Conservation (phyloP, 73 alveolate species). For the Paramecium octaurelia region DNA sequence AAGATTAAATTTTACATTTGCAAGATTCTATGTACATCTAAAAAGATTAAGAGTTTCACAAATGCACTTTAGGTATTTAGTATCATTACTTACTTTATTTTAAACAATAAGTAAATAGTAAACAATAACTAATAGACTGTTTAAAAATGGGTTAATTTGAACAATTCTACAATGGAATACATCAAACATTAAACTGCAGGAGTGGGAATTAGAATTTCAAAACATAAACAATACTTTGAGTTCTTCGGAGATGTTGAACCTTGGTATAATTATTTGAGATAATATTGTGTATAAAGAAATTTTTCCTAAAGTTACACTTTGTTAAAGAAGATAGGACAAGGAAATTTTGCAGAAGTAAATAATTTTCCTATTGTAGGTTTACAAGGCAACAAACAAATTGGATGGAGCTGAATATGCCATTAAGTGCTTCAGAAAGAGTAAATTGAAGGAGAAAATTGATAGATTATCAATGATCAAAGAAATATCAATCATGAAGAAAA, state of each 20-base stretch:
- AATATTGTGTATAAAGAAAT: background rate
- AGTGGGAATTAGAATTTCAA: background rate
- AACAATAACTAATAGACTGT: background rate
- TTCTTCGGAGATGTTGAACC: background rate
- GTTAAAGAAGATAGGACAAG: slow-evolving; percentile 47
- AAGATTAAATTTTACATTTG: background rate
- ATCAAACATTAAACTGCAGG: background rate
- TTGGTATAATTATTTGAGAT: background rate
- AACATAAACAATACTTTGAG: background rate
- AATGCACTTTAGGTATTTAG: background rate
- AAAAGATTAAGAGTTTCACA: background rate
- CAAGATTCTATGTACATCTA: background rate
- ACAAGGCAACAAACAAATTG: background rate
- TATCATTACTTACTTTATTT: background rate
- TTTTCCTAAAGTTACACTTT: slow-evolving; percentile 24
- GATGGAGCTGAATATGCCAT: background rate
- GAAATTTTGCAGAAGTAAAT: slow-evolving; percentile 57
- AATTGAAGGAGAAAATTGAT: background rate
- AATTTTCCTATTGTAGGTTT: background rate
- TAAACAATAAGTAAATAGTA: background rate
- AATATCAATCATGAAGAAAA: background rate
- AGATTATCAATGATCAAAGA: slow-evolving; percentile 1
- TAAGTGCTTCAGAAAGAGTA: background rate
- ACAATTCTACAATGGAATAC: background rate
- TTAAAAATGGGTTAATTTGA: background rate